Evolutionary conservation across 139 green algal genomes (phyloP).

Genomic region (Klebsormidium nitens): DNA sequence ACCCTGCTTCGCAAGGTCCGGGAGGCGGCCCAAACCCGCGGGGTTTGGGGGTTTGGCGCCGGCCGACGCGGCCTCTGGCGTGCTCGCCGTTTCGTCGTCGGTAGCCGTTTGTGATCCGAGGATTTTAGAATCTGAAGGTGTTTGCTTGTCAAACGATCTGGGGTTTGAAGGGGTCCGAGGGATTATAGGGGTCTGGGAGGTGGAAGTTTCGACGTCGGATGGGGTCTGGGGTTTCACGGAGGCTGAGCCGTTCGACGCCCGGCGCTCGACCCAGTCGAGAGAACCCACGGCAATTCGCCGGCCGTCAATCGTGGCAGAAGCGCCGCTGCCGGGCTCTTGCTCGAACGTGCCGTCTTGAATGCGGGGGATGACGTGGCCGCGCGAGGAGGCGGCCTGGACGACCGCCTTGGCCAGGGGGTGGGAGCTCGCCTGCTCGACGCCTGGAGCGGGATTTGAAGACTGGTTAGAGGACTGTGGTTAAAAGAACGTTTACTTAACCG

Average conservation of each 20-base stretch:
- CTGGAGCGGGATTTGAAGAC: too few species aligned
- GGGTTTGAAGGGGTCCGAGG: too few species aligned
- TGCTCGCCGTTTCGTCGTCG: slow-evolving; percentile 13
- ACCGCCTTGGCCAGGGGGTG: slow-evolving; percentile 79
- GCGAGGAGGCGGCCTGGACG: slow-evolving; percentile 19
- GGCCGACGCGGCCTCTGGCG: not conserved
- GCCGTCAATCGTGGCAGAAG: slow-evolving; percentile 8
- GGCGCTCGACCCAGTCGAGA: slow-evolving; percentile 60
- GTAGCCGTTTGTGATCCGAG: too few species aligned
- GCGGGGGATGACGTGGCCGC: too few species aligned
- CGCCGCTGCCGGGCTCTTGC: slow-evolving; percentile 17
- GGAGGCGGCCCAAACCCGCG: not conserved
- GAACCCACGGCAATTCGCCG: slow-evolving; percentile 54
- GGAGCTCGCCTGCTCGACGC: slow-evolving; percentile 62
- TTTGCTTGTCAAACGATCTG: too few species aligned
- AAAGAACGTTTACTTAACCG: too few species aligned
- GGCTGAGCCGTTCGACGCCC: too few species aligned
- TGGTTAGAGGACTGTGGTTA: too few species aligned
- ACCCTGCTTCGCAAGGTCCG: not conserved
- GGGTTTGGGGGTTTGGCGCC: not conserved
- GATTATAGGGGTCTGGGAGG: too few species aligned
- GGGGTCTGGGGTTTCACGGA: too few species aligned
- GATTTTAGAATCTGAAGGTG: too few species aligned
- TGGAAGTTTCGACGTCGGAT: too few species aligned
- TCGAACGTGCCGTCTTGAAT: slow-evolving; percentile 17